Evolutionary conservation across 768 basidiomycete species (phyloP).

Genomic region (Collybia nuda): DNA sequence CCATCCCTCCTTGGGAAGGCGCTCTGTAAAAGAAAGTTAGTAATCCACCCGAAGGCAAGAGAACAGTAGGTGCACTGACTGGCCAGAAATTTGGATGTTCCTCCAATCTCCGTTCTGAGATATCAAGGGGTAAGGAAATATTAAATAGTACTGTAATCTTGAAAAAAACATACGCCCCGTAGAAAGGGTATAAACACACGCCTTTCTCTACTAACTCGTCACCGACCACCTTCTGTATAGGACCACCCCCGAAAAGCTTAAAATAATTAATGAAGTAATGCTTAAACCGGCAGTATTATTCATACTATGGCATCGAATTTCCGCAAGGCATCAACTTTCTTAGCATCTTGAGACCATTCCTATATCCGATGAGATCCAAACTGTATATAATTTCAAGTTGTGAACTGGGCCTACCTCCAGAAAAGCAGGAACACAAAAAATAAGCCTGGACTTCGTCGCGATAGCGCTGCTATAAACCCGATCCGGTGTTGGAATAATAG

Average conservation of each 20-base stretch:
- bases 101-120: slow-evolving; percentile 18
- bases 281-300: not conserved
- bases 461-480: slow-evolving; percentile 16
- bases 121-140: too few relatives aligned
- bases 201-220: slow-evolving; percentile 11
- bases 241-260: slow-evolving; percentile 17
- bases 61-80: not conserved
- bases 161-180: slow-evolving; percentile 12
- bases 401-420: slow-evolving; percentile 9
- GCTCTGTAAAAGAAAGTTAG: not conserved
- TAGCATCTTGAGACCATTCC: slow-evolving; percentile 9
- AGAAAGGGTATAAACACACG: slow-evolving; percentile 14
- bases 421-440: slow-evolving; percentile 23
- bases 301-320: slow-evolving; percentile 15
- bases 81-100: slow-evolving; percentile 4
- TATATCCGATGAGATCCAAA: not conserved
- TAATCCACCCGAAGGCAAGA: not conserved
- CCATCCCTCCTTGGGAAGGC: slow-evolving; percentile 11
- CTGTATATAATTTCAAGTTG: not conserved
- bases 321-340: slow-evolving; percentile 1
- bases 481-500: slow-evolving; percentile 19
- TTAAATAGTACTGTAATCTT: too few relatives aligned
- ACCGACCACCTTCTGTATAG: slow-evolving; percentile 17
- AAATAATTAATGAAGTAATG: not conserved
- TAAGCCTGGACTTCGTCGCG: slow-evolving; percentile 13